Conservation (phyloP, 108 stramenopile genomes). For the Halocafeteria seosinensis region DNA sequence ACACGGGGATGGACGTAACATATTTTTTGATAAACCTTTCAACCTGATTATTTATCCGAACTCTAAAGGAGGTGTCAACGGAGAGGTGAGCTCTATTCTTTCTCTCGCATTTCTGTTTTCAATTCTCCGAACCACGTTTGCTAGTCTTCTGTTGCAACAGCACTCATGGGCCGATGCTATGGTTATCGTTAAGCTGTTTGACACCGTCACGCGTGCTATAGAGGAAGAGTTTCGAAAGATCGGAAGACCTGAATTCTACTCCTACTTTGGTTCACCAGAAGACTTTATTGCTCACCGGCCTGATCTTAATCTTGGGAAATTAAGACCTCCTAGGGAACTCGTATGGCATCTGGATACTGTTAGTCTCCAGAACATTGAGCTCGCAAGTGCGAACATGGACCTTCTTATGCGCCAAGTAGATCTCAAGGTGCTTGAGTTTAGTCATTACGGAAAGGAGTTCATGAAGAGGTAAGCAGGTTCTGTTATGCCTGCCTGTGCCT, state of each 20-base stretch:
- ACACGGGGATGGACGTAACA: slow-evolving; percentile 15
- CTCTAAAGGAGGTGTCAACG: slow-evolving; percentile 27
- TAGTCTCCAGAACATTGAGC: not conserved
- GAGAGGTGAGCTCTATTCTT: too few species aligned
- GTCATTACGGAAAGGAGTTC: slow-evolving; percentile 21
- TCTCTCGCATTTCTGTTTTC: too few species aligned
- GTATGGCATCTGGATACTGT: slow-evolving; percentile 8
- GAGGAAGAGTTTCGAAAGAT: not conserved
- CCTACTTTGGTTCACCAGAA: too few species aligned
- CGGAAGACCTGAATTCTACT: not conserved
- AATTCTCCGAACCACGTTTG: too few species aligned
- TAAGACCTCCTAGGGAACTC: slow-evolving; percentile 9
- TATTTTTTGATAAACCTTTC: slow-evolving; percentile 39
- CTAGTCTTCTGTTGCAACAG: too few species aligned
- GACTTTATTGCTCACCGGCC: too few species aligned
- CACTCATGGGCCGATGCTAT: slow-evolving; percentile 36
- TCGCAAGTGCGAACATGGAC: slow-evolving; percentile 3
- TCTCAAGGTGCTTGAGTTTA: slow-evolving; percentile 21
- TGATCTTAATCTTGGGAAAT: too few species aligned
- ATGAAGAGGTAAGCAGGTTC: too few species aligned
- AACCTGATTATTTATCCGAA: slow-evolving; percentile 12
- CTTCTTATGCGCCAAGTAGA: slow-evolving; percentile 5
- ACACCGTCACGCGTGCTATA: slow-evolving; percentile 8
- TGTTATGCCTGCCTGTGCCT: too few species aligned
- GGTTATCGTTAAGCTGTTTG: slow-evolving; percentile 22